phyloP scores from a whole-genome alignment of 192 early-diverging fungal genomes.

The Gaertneriomyces sp. region DNA sequence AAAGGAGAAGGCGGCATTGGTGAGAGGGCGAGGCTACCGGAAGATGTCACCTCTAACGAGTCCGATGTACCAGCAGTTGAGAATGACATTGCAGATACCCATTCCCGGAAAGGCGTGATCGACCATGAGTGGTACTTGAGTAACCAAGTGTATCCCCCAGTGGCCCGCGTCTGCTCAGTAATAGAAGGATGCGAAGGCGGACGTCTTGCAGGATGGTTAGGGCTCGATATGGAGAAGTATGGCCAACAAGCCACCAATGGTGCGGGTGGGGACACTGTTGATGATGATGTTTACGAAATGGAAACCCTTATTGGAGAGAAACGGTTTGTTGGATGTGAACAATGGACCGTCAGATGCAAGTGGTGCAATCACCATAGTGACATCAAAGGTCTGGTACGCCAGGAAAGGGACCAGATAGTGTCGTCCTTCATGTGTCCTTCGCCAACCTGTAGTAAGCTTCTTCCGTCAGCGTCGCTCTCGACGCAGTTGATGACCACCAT shows the following conservation, averaged over 20 bases:
- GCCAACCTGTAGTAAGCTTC: conserved; percentile 44
- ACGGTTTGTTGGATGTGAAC: conserved; percentile 70
- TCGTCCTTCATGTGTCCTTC: conserved; percentile 43
- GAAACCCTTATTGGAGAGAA: conserved; percentile 73
- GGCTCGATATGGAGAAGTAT: conserved; percentile 68
- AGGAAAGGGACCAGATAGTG: conserved; percentile 9
- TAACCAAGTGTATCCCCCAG: conserved; percentile 87
- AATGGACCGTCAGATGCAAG: conserved; percentile 58
- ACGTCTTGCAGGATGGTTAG: conserved; percentile 78
- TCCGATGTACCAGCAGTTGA: conserved; percentile 21
- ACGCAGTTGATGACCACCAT: conserved; percentile 67
- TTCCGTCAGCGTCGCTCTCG: conserved; percentile 47
- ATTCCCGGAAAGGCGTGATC: conserved; percentile 1
- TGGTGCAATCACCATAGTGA: conserved; percentile 51
- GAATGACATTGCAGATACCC: conserved; percentile 41
- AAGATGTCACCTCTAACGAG: conserved; percentile 54
- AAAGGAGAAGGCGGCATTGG: conserved; percentile 54
- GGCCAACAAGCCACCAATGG: conserved; percentile 4
- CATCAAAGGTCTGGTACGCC: conserved; percentile 36
- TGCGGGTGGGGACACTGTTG: conserved; percentile 23
- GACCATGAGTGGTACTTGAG: conserved; percentile 90
- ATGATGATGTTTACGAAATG: conserved; percentile 63
- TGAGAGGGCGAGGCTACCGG: conserved; percentile 76
- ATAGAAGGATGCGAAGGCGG: conserved; percentile 80
- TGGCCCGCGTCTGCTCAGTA: conserved; percentile 75